Base-by-base conservation (phyloP, 805 yeast genomes). In the Starmerella asiatica region DNA sequence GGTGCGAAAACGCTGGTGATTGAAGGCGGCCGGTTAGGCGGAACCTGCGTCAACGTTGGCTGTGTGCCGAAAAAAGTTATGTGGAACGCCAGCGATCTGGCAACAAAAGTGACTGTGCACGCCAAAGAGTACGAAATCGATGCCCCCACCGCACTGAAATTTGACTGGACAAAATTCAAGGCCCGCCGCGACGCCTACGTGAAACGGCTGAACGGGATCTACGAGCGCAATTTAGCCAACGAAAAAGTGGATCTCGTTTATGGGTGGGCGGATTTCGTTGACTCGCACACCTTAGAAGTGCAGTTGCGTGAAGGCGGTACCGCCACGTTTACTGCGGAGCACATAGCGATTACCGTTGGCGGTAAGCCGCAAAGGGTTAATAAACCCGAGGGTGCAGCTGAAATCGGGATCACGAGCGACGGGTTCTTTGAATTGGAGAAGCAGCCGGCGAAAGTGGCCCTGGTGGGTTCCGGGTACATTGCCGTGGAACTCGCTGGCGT, bases 1-100 rank as follows among this genome's bases (percentile, higher is more conserved):
- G 98, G 98, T 20, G 94, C 93, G 20, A 83, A 84, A 51, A 78
- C 91, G 1, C 65, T 86, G 38, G 56, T 91, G 17, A 69, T 91
- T 39, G 98, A 91, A 61, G 74, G 82, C 30, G 73, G 75, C 38
- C 77, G 56, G 26, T 70, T 91, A 62, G 98, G 98, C 43, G 99
- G 99, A 21, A 91, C 98, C 31, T 91, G 99, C 71, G 99, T 91
- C 46, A 91, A 91, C 59, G 97, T 88, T 32, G 99, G 99, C 17
- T 91, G 99, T 69, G 98, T 91, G 36, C 99, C 99, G 35, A 91
- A 91, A 69, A 91, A 91, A 60, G 84, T 91, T 34, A 86, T 91
- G 96, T 91, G 98, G 98, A 79, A 86, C 53, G 95, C 96, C 9
- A 76, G 91, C 23, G 95, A 86, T 53, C 62, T 83, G 59, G 96